Evolutionary conservation across 176 grass and related monocot species (phyloP), one percentile per base, ranked within the genome.

Genomic region (Rhynchospora pubera): DNA sequence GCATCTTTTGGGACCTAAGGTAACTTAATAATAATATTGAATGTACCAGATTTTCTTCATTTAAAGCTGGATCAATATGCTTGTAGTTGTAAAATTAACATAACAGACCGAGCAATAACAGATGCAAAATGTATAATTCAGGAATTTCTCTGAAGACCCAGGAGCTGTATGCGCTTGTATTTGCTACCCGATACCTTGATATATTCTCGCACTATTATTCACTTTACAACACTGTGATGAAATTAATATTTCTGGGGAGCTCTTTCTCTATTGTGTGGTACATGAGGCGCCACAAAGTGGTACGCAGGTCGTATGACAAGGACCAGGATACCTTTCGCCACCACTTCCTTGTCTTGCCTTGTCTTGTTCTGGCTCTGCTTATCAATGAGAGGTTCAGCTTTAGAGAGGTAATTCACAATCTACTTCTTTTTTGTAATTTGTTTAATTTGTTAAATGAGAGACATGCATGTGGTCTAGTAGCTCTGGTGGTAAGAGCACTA

Each of bases 251-350:
- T 87, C 81, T 99, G 85, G 92, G 84, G 9, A 99, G 92, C 69
- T 99, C 89, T 45, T 95, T 94, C 89, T 93, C 92, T 0, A 95
- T 99, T 88, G 84, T 99, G 60, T 99, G 92, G 92, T 99, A 99
- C 70, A 99, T 95, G 87, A 93, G 78, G 83, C 32, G 43, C 68
- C 96, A 99, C 71, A 99, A 95, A 82, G 88, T 99, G 86, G 96
- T 99, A 59, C 74, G 89, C 21, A 95, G 92, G 76, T 93, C 92
- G 16, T 99, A 95, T 47, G 92, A 99, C 84, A 99, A 80, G 82
- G 91, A 93, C 22, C 96, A 99, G 60, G 92, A 95, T 71, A 93
- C 96, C 53, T 99, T 99, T 79, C 92, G 89, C 42, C 87, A 99
- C 57, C 80, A 89, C 46, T 86, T 93, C 68, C 84, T 99, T 82